Evolutionary conservation across 2,329 filamentous ascomycete species (phyloP), one percentile per base, ranked within the genome.

Genomic region (Chaetomium sp.): DNA sequence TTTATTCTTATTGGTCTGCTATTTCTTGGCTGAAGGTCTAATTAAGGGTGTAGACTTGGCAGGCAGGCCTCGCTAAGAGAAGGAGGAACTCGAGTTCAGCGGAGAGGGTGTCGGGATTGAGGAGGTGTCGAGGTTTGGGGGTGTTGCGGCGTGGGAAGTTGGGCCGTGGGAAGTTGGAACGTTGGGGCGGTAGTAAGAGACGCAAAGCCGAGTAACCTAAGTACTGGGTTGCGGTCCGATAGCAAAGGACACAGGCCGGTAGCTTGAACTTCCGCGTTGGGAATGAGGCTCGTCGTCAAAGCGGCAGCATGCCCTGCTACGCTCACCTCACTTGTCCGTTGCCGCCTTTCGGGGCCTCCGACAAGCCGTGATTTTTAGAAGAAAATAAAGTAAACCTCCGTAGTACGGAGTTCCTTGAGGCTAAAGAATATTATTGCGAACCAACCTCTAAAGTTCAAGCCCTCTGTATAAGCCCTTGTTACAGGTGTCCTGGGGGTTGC

Each of bases 291-390:
- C 16, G 54, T 47, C 58, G 27, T 51, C 50, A 42, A 42, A 19
- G 13, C 16, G 13, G 38, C 38, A 42, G 16, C 16, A 49, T 33
- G n/a, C n/a, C n/a, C 38, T 9, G 45, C 33, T 59, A 55, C 54
- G 63, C 53, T 42, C 64, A 55, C n/a, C 16, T 29, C 3, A 29
- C 35, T 16, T 7, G 49, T 58, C 61, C 54, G 58, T 65, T 62
- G 47, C 58, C 53, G 54, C 63, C 58, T 62, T n/a, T 50, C 42
- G 62, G 57, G 25, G 13, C 42, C 27, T 60, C 45, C 53, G 45
- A 57, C 12, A 13, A 9, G 33, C 29, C 21, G 8, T n/a, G n/a
- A n/a, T n/a, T n/a, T n/a, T n/a, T n/a, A n/a, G n/a, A n/a, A n/a
- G n/a, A n/a, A n/a, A n/a, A n/a, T n/a, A n/a, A n/a, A n/a, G n/a